These are phyloP conservation scores for Metarhizium sp. DNA, from an alignment of 2,329 filamentous ascomycete genomes.

Conservation along the genomic window DNA sequence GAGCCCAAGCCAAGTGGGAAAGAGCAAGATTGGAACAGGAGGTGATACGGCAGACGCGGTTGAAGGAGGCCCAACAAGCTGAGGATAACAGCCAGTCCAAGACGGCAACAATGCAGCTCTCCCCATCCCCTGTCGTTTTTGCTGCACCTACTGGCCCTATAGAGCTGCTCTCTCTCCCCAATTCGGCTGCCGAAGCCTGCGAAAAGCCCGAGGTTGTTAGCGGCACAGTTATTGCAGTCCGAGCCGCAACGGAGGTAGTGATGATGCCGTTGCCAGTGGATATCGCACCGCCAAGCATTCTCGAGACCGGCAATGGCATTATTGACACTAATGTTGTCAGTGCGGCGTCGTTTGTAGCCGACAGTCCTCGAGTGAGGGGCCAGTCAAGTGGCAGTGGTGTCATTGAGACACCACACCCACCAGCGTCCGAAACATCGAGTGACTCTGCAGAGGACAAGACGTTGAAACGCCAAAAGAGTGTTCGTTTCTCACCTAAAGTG, in stretches of 20 bases:
- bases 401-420: neutral
- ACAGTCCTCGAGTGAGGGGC: neutral
- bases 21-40: constrained; percentile 81
- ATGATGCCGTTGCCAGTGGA: neutral
- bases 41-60: constrained; percentile 61
- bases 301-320: neutral
- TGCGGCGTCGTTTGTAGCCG: neutral
- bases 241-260: neutral
- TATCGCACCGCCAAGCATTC: neutral
- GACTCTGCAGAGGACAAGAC: constrained; percentile 13
- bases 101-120: neutral
- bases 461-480: constrained; percentile 48
- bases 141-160: constrained; percentile 34
- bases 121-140: neutral
- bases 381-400: neutral
- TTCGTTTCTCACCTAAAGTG: constrained; percentile 60
- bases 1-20: constrained; percentile 80
- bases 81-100: constrained; percentile 12
- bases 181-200: constrained; percentile 2
- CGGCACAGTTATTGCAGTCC: neutral
- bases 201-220: neutral
- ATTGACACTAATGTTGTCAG: neutral
- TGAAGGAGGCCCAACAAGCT: constrained; percentile 31
- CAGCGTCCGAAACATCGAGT: constrained; percentile 9
- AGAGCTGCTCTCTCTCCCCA: constrained; percentile 27